Evolutionary conservation across 176 grass and related monocot species (phyloP).

Genomic region (Zoysia pacifica): DNA sequence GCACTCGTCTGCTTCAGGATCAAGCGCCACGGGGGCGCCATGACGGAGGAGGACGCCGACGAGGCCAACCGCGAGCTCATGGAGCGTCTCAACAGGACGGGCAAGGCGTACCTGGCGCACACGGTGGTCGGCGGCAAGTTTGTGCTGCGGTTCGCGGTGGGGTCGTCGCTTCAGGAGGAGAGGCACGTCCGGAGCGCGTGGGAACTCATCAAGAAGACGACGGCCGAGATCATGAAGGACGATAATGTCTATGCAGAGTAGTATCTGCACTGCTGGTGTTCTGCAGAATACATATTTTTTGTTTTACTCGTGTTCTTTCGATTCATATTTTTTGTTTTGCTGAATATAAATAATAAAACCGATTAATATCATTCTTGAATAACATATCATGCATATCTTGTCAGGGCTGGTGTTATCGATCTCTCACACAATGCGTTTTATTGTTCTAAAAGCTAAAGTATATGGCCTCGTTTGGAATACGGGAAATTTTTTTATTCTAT

Average conservation of each 20-base stretch:
- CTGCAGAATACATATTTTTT: background rate
- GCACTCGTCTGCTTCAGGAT: slow-evolving; percentile 56
- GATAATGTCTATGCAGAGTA: background rate
- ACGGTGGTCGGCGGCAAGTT: slow-evolving; percentile 7
- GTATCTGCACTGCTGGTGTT: background rate
- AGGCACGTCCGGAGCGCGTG: slow-evolving; percentile 15
- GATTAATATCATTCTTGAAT: background rate
- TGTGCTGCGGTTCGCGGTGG: slow-evolving; percentile 21
- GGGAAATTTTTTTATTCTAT: no score
- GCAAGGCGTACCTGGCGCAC: background rate
- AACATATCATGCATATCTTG: no score
- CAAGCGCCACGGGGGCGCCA: background rate
- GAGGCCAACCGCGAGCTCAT: slow-evolving; percentile 5
- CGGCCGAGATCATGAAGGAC: background rate
- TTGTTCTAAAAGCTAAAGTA: no score
- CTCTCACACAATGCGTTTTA: no score
- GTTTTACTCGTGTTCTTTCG: background rate
- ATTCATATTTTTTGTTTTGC: background rate
- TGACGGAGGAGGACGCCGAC: slow-evolving; percentile 1
- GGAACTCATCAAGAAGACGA: slow-evolving; percentile 11
- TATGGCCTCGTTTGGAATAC: no score
- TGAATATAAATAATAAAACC: background rate
- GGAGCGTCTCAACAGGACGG: background rate
- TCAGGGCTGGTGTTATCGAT: background rate
- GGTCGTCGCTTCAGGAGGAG: slow-evolving; percentile 21